These are phyloP conservation scores for Termitomyces sp. DNA, from an alignment of 768 basidiomycete species.

Conservation along the genomic window DNA sequence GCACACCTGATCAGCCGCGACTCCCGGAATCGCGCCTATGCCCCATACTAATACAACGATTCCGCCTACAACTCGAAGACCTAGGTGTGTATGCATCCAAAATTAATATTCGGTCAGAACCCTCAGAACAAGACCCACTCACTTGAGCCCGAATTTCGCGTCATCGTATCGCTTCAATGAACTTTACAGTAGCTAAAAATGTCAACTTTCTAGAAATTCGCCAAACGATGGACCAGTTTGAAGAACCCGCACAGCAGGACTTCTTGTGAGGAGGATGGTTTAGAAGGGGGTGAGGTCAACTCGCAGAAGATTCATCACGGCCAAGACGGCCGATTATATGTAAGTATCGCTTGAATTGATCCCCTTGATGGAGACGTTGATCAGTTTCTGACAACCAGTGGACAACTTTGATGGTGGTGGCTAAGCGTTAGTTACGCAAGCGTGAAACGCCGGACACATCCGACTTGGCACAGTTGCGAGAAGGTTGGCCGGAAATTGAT, in stretches of 20 bases:
- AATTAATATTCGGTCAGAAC: not conserved
- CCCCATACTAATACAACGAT: constrained; percentile 9
- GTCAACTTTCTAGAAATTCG: constrained; percentile 10
- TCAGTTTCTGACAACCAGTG: not conserved
- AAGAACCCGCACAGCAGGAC: constrained; percentile 20
- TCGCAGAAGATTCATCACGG: constrained; percentile 9
- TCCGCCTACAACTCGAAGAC: constrained; percentile 11
- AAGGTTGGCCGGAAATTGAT: not conserved
- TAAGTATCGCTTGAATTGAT: not conserved
- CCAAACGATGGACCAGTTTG: constrained; percentile 7
- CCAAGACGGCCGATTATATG: not conserved
- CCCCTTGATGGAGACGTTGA: constrained; percentile 5
- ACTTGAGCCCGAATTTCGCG: constrained; percentile 6
- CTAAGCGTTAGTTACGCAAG: not conserved
- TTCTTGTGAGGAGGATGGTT: constrained; percentile 7
- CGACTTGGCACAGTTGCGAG: not conserved
- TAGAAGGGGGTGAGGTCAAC: constrained; percentile 18
- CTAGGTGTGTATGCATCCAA: not conserved
- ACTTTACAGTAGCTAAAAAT: constrained; percentile 6
- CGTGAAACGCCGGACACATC: not conserved
- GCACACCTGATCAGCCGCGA: constrained; percentile 16
- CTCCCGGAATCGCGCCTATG: constrained; percentile 12
- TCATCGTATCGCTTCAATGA: constrained; percentile 8
- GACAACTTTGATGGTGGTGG: not conserved
- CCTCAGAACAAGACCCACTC: not conserved